A percentile compares a stretch with the other conserved stretches of the same genome.
phyloP scores from a whole-genome alignment of 129 eudicot genomes.

The Chrysanthemum lavandulifolium region DNA sequence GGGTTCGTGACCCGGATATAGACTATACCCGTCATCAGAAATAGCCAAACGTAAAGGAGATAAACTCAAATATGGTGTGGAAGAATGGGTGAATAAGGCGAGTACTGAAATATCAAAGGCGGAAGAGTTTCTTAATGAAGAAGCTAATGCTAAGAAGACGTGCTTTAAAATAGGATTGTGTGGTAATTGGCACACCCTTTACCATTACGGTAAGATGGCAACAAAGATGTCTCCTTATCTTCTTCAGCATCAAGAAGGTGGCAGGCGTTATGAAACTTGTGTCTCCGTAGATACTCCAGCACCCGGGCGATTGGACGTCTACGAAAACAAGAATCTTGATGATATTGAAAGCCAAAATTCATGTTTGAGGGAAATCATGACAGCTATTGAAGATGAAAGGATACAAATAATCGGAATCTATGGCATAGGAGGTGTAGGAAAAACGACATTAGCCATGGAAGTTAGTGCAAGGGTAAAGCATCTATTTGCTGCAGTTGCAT shows the following conservation, averaged over 20 bases:
- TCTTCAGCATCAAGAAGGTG: background rate
- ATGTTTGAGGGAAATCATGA: background rate
- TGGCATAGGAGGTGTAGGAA: slow-evolving; percentile 21
- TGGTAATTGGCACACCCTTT: background rate
- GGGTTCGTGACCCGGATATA: too few species aligned
- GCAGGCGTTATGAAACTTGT: too few species aligned
- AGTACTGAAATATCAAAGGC: too few species aligned
- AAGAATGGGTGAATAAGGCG: too few species aligned
- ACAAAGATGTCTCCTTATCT: background rate
- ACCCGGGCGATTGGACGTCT: background rate
- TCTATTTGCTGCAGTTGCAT: background rate
- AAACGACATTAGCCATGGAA: slow-evolving; percentile 14
- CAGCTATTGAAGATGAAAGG: background rate
- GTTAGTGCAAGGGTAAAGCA: background rate
- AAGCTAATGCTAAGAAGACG: background rate
- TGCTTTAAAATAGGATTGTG: background rate
- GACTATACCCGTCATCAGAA: too few species aligned
- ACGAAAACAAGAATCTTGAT: slow-evolving; percentile 7
- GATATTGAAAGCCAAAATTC: slow-evolving; percentile 1
- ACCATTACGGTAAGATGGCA: slow-evolving; percentile 4
- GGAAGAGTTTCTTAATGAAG: too few species aligned
- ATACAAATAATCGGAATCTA: slow-evolving; percentile 19
- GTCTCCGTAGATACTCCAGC: too few species aligned
- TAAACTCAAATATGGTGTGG: too few species aligned
- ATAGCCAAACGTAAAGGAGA: too few species aligned